Base-by-base conservation (phyloP, 2,329 filamentous ascomycete species). In the Venturia pyrina region DNA sequence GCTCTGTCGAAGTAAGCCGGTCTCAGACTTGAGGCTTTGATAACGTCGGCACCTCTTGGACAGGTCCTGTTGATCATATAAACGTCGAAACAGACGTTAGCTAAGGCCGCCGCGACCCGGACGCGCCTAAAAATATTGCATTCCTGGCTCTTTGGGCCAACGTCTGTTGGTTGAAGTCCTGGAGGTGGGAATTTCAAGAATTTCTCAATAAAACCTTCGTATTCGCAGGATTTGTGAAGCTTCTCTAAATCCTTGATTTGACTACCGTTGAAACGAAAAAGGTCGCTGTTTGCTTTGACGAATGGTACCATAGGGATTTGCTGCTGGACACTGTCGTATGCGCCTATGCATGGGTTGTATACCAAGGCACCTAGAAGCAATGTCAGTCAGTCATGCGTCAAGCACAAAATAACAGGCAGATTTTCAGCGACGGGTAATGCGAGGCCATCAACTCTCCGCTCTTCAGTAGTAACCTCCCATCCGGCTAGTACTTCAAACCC, bases 11-110 rank as follows among this genome's bases (percentile, higher is more conserved):
- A 70, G 65, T 70, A 70, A 0, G 89, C 88, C 0, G 83, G 71
- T 74, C 92, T 93, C 21, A 75, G 73, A 62, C 28, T 64, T 88
- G 1, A 88, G 75, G 88, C 87, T n/a, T 85, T 85, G 68, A 70
- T 64, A 11, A 64, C 65, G 50, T 70, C 69, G 15, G 40, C 66
- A 8, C 66, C 64, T 21, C 64, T 64, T 17, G 69, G 69, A 43
- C 69, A 71, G 40, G 66, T 66, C 32, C 66, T 46, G 64, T 64
- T 68, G 40, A 70, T 68, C 56, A 70, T 66, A 40, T 71, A 70
- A 19, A 70, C 66, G 59, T 68, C 65, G 63, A 68, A 68, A 63
- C 67, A 68, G 21, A 28, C 34, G 24, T 68, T 68, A 1, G 34
- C 34, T 11, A 34, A 11, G n/a, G 17, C 19, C 1, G 66, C 63